Conservation (phyloP, 257 asterid species). For the Fraxinus cuspidata region DNA sequence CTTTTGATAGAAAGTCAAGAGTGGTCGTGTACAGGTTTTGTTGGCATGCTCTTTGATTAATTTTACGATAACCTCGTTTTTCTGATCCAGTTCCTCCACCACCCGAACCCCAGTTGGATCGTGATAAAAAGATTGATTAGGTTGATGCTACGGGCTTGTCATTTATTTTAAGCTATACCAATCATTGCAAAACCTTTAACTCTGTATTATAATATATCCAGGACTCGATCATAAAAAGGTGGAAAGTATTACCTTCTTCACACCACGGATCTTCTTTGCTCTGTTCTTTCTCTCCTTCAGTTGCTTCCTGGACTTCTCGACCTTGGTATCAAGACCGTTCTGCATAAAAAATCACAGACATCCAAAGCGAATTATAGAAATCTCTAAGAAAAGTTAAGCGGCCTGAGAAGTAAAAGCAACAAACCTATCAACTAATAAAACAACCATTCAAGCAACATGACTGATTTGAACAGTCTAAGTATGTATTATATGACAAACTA, state of each 20-base stretch:
- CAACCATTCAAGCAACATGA: background rate
- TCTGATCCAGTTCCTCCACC: too few relatives aligned
- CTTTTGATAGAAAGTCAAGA: background rate
- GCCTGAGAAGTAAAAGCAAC: background rate
- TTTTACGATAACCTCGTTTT: too few relatives aligned
- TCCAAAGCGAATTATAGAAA: too few relatives aligned
- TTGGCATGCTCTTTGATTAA: background rate
- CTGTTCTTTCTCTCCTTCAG: slow-evolving; percentile 39
- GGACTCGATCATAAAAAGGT: too few relatives aligned
- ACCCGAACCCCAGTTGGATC: too few relatives aligned
- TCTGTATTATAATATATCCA: background rate
- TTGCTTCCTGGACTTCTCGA: slow-evolving; percentile 40
- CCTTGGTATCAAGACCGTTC: slow-evolving; percentile 40
- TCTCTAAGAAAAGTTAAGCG: too few relatives aligned
- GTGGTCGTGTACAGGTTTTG: too few relatives aligned
- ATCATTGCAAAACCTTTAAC: too few relatives aligned
- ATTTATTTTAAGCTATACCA: background rate
- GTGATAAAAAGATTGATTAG: too few relatives aligned
- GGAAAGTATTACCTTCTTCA: slow-evolving; percentile 26
- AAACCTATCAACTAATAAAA: background rate
- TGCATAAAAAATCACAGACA: slow-evolving; percentile 4
- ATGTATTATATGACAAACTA: too few relatives aligned
- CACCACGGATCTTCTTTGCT: slow-evolving; percentile 39
- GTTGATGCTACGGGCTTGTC: background rate
- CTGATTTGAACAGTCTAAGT: too few relatives aligned